Base-by-base conservation (phyloP, 139 green algal species). In the Coelastrella sp. region DNA sequence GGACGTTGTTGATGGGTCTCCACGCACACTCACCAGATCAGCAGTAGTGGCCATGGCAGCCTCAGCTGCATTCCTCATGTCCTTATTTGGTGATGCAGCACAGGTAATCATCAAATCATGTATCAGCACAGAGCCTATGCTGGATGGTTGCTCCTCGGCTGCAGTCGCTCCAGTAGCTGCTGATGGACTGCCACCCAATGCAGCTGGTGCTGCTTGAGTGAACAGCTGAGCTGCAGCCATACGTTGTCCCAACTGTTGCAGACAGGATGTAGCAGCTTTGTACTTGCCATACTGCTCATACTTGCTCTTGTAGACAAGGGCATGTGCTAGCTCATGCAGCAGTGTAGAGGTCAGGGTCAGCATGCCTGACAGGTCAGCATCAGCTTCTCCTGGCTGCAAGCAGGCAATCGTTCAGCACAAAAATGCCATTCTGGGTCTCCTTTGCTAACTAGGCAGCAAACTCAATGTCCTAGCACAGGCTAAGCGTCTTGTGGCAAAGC, bases 371-470 rank as follows among this genome's bases (percentile, higher is more conserved):
- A 81, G 32, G 6, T 68, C 73, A 21, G 30, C 15, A 6, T 50
- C 73, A 37, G 73, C 73, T 32, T 81, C 73, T 23, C 50, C 73
- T 34, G 73, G 73, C 73, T 81, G 73, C 27, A 50, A 38, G 59
- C 35, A 59, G 23, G 50, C 48, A 64, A 35, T n/a, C n/a, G n/a
- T n/a, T n/a, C n/a, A n/a, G n/a, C n/a, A n/a, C n/a, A n/a, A n/a
- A n/a, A n/a, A n/a, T n/a, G n/a, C n/a, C n/a, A n/a, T n/a, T n/a
- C n/a, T n/a, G n/a, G n/a, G n/a, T n/a, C n/a, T n/a, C n/a, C n/a
- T n/a, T n/a, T n/a, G n/a, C n/a, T n/a, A n/a, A n/a, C n/a, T n/a
- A n/a, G n/a, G n/a, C n/a, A n/a, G n/a, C n/a, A n/a, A n/a, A n/a
- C n/a, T n/a, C n/a, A n/a, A n/a, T n/a, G n/a, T n/a, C n/a, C n/a